Evolutionary conservation across 1,284 basidiomycete genomes (phyloP).

Genomic region (Trametes versicolor): DNA sequence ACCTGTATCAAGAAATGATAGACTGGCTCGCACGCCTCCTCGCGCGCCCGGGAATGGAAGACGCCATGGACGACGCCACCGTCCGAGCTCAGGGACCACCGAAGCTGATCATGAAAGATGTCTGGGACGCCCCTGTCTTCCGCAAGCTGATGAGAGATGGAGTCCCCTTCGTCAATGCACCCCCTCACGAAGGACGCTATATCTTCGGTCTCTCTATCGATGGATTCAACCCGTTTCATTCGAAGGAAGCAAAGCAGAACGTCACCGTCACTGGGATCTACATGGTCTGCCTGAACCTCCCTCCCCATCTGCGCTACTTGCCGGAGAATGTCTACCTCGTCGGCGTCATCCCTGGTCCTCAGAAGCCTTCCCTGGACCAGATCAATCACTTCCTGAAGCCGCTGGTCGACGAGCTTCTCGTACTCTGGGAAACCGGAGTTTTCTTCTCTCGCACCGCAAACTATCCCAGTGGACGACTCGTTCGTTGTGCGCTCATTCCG

Average conservation of each 20-base stretch:
- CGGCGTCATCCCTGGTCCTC: constrained; percentile 48
- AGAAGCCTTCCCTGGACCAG: constrained; percentile 44
- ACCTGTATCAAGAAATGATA: constrained; percentile 31
- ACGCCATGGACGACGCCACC: constrained; percentile 19
- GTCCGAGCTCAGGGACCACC: not conserved
- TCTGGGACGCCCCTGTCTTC: constrained; percentile 33
- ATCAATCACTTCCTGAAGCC: constrained; percentile 48
- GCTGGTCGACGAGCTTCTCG: constrained; percentile 47
- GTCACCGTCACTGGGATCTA: constrained; percentile 35
- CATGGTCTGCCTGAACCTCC: constrained; percentile 42
- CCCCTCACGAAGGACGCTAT: constrained; percentile 7
- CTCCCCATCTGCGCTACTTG: constrained; percentile 40
- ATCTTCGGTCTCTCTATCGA: constrained; percentile 32
- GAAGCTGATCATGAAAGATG: constrained; percentile 13
- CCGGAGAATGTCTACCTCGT: constrained; percentile 42
- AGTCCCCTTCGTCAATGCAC: constrained; percentile 21
- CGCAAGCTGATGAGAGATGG: constrained; percentile 25
- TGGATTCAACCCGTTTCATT: constrained; percentile 37
- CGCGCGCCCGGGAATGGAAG: constrained; percentile 27
- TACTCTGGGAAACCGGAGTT: constrained; percentile 46
- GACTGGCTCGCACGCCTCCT: constrained; percentile 33
- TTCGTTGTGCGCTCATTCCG: constrained; percentile 39
- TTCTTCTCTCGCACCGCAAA: constrained; percentile 41
- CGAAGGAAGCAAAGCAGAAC: constrained; percentile 28
- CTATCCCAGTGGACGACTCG: constrained; percentile 40